Conservation (phyloP, 208 protist genomes). For the Angomonas ambiguus region DNA sequence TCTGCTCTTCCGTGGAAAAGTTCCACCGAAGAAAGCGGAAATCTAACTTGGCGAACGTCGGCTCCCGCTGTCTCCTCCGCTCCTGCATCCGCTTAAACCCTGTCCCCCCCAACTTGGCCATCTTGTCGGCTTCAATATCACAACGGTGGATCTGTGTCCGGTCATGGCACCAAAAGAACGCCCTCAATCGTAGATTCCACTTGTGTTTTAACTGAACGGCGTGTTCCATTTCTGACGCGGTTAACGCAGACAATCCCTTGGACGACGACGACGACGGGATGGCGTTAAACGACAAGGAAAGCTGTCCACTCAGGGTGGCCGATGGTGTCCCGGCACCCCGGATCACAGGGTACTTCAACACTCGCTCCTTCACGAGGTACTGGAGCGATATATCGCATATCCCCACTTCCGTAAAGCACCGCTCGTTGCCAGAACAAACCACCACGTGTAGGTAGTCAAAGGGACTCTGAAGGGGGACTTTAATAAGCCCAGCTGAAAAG, state of each 20-base stretch:
- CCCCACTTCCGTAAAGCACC: slow-evolving; percentile 10
- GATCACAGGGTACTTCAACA: slow-evolving; percentile 1
- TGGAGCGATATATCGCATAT: slow-evolving; percentile 16
- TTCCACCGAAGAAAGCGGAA: not conserved
- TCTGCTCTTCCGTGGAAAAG: not conserved
- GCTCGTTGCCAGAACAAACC: slow-evolving; percentile 11
- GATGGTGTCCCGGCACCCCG: not conserved
- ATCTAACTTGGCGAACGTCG: not conserved
- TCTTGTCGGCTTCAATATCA: slow-evolving; percentile 21
- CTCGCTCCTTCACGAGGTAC: slow-evolving; percentile 4
- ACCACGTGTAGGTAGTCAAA: slow-evolving; percentile 8
- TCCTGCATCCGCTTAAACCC: not conserved
- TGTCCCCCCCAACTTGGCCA: not conserved
- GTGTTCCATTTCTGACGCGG: not conserved
- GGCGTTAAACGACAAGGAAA: not conserved
- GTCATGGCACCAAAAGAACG: slow-evolving; percentile 18
- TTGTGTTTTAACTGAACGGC: not conserved
- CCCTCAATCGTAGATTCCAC: not conserved
- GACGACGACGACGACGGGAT: no score
- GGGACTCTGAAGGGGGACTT: not conserved
- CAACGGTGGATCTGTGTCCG: slow-evolving; percentile 20
- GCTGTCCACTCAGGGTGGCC: not conserved
- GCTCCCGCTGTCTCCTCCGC: no score
- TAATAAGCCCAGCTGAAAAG: not conserved
- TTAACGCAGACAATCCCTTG: no score